These are phyloP conservation scores for Rugonectria rugulosa DNA, from an alignment of 2,329 filamentous ascomycete species.

Conservation along the genomic window DNA sequence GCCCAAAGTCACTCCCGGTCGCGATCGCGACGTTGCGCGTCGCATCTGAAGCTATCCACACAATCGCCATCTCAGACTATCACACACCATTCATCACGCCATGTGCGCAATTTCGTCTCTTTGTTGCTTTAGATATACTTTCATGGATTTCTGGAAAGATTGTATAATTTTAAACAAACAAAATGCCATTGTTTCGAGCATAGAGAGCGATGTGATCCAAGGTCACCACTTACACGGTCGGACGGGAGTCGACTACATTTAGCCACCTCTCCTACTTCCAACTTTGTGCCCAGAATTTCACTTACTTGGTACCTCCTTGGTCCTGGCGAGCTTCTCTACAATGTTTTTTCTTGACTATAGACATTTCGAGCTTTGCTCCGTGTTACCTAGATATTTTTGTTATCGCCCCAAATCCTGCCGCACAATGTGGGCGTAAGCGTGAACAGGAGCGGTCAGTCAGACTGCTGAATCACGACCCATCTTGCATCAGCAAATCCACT, in stretches of 20 bases:
- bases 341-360: neutral
- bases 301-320: no score
- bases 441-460: constrained; percentile 12
- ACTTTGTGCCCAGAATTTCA: neutral
- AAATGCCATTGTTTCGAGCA: neutral
- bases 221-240: constrained; percentile 39
- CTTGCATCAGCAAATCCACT: neutral
- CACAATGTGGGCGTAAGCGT: constrained; percentile 6
- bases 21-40: constrained; percentile 28
- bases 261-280: constrained; percentile 6
- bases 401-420: neutral
- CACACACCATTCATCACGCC: constrained; percentile 29
- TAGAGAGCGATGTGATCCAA: constrained; percentile 13
- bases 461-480: neutral
- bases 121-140: neutral
- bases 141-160: constrained; percentile 12
- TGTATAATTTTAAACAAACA: constrained; percentile 29
- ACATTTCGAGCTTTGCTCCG: neutral
- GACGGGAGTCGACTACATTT: constrained; percentile 32
- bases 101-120: constrained; percentile 6
- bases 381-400: neutral
- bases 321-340: neutral
- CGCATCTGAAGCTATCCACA: constrained; percentile 47
- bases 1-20: constrained; percentile 42
- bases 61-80: constrained; percentile 28